phyloP scores from a whole-genome alignment of 176 grass and related monocot species.

The Elaeis guineensis region DNA sequence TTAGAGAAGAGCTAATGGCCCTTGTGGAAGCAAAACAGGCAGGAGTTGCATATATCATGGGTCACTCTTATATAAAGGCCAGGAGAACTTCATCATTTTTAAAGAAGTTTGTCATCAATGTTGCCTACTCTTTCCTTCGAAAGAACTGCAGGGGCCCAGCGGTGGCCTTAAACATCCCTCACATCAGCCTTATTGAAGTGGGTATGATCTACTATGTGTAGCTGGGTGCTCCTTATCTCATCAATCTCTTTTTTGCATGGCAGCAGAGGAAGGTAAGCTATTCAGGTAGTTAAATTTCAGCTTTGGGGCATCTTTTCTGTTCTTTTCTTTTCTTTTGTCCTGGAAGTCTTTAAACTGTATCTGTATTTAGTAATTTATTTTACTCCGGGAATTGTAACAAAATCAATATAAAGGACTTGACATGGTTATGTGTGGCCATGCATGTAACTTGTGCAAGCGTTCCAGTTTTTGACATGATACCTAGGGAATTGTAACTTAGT shows the following conservation, averaged over 20 bases:
- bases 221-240: neutral
- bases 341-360: no score
- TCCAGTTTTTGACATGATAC: no score
- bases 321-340: no score
- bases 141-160: conserved; percentile 92
- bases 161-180: conserved; percentile 82
- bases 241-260: neutral
- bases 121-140: conserved; percentile 85
- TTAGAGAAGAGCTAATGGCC: conserved; percentile 67
- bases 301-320: no score
- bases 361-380: no score
- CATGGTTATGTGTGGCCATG: no score
- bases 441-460: no score
- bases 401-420: no score
- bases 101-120: conserved; percentile 79
- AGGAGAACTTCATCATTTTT: conserved; percentile 70
- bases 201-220: conserved; percentile 99
- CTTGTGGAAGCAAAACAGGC: conserved; percentile 85
- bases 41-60: conserved; percentile 84
- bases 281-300: neutral
- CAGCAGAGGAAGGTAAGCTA: neutral
- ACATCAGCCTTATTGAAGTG: conserved; percentile 98
- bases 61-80: conserved; percentile 92
- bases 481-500: no score
- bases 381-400: no score